Base-by-base conservation (phyloP, 1,284 basidiomycete genomes). In the Leccinum subrobustum region DNA sequence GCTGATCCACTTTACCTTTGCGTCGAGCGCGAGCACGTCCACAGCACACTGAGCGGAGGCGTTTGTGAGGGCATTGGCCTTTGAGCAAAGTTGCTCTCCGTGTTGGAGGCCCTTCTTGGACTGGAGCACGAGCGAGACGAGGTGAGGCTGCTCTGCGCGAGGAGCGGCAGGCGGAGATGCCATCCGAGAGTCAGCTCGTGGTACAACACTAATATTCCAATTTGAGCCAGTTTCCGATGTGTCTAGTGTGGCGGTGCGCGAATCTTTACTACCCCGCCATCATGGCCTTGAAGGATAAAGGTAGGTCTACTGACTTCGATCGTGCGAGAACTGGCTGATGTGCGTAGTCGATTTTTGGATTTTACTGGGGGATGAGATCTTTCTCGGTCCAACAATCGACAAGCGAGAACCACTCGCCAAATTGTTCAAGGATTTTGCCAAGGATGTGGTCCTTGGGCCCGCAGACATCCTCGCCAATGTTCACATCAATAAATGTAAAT, bases 31-130 rank as follows among this genome's bases (percentile, higher is more conserved):
- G 5, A 92, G 79, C 3, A 92, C 82, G 67, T 91, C 88, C 14
- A 91, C 77, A 0, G 84, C 82, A 47, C 78, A 77, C 64, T 84
- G 83, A 0, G 88, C 83, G 3, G 91, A 89, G 50, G 80, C 74
- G 64, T 83, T 82, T 18, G 87, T 83, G 25, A 87, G 73, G 1
- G 74, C 67, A 65, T 87, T 84, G 0, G 90, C 88, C 27, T 78
- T 79, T 2, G 81, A 82, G 65, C 91, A 92, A 5, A 92, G 79
- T 56, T 86, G 82, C 73, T 92, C 82, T 1, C 90, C 90, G 56
- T 87, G 83, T 65, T 89, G 85, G 4, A 92, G 79, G 0, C 89
- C 91, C 67, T 89, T 89, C 80, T 91, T 89, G 0, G 91, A 91
- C 66, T 90, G 86, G 1, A 88, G 74, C 7, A 90, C 88, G 8